Conservation (phyloP, 179 eudicot genomes). For the Gypsophila paniculata region DNA sequence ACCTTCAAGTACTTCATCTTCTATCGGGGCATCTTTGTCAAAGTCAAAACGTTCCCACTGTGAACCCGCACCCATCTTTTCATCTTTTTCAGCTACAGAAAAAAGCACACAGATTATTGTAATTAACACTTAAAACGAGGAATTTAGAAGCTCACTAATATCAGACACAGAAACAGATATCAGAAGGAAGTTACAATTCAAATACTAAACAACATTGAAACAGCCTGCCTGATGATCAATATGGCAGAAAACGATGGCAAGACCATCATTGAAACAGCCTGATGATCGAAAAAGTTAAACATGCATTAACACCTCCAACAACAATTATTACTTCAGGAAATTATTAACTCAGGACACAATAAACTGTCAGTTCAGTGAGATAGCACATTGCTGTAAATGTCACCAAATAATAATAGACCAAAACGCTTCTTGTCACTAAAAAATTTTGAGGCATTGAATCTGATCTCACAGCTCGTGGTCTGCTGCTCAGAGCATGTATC, state of each 20-base stretch:
- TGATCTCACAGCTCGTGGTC: not conserved
- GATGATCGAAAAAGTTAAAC: not conserved
- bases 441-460: conserved; percentile 3
- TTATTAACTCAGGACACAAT: not conserved
- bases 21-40: conserved; percentile 87
- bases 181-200: not conserved
- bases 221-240: no score
- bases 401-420: not conserved
- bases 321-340: not conserved
- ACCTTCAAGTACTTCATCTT: conserved; percentile 92
- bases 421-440: not conserved
- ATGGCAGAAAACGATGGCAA: not conserved
- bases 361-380: not conserved
- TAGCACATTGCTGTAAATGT: not conserved
- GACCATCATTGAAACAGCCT: no score
- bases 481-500: not conserved
- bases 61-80: conserved; percentile 58
- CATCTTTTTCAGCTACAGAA: conserved; percentile 70
- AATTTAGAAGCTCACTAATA: not conserved
- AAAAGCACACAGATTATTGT: not conserved
- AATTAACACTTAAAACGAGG: not conserved
- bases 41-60: conserved; percentile 96
- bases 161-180: not conserved
- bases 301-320: no score
- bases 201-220: not conserved